Percentiles rank a stretch among this genome's conserved stretches.
Evolutionary conservation across 805 yeast species (phyloP).

Genomic region (Myxozyma neglecta): DNA sequence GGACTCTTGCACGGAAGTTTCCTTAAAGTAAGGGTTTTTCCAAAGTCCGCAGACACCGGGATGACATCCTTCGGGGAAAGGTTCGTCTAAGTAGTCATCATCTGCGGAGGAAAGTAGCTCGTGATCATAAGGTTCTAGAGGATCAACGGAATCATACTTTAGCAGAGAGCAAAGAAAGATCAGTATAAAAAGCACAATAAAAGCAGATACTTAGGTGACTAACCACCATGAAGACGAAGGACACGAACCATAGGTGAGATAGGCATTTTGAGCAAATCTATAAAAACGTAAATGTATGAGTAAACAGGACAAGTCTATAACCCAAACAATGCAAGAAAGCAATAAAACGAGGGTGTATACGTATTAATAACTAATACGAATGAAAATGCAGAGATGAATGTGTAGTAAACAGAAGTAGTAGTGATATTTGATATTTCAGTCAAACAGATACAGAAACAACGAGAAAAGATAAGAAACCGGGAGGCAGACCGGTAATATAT

Average conservation of each 20-base stretch:
- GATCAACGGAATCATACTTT: conserved; percentile 19
- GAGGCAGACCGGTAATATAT: no score
- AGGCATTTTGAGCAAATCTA: neutral
- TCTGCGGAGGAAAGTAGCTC: conserved; percentile 8
- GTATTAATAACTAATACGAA: neutral
- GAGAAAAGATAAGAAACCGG: no score
- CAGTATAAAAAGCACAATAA: neutral
- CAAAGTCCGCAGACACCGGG: conserved; percentile 31
- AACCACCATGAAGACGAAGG: conserved; percentile 21
- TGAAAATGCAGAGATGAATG: neutral
- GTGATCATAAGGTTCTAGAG: conserved; percentile 16
- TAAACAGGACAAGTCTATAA: neutral
- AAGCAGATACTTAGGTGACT: neutral
- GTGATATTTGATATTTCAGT: neutral
- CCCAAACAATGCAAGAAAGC: neutral
- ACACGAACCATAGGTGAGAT: conserved; percentile 18
- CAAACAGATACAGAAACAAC: neutral
- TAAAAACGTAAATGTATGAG: neutral
- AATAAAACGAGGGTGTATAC: neutral
- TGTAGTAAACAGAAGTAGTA: neutral
- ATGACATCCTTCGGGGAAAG: conserved; percentile 23
- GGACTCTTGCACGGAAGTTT: neutral
- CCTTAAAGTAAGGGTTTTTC: conserved; percentile 28
- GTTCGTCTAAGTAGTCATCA: conserved; percentile 13
- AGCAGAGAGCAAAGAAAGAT: conserved; percentile 2